phyloP scores from a whole-genome alignment of 1,139 yeast species.

The Lodderomyces margitis region DNA sequence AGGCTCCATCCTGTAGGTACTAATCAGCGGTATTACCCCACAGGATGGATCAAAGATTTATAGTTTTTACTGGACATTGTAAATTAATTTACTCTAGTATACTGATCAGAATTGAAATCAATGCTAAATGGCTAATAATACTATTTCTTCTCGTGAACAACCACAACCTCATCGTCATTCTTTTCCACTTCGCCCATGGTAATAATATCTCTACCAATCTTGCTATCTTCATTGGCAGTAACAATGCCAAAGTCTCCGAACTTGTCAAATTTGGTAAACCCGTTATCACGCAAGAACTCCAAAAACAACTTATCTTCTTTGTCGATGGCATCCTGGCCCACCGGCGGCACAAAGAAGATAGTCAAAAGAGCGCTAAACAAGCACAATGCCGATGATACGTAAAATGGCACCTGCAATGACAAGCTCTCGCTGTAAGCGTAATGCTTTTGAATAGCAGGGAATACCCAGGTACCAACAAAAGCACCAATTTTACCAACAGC shows the following conservation, averaged over 20 bases:
- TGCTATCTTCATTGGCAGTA: neutral
- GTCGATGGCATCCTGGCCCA: conserved; percentile 79
- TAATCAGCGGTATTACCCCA: too few species aligned
- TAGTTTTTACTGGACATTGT: too few species aligned
- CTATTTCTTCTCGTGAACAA: conserved; percentile 3
- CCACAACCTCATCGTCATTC: conserved; percentile 2
- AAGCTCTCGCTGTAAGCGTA: conserved; percentile 31
- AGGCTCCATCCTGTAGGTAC: too few species aligned
- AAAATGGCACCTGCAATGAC: conserved; percentile 76
- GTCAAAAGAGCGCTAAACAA: conserved; percentile 68
- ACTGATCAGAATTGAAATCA: too few species aligned
- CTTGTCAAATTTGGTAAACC: conserved; percentile 51
- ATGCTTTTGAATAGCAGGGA: conserved; percentile 65
- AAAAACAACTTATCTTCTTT: conserved; percentile 73
- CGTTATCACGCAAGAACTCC: conserved; percentile 57
- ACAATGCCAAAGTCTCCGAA: conserved; percentile 32
- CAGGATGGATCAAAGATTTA: too few species aligned
- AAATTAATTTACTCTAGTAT: too few species aligned
- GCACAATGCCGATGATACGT: conserved; percentile 76
- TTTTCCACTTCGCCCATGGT: conserved; percentile 6
- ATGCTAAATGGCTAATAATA: too few species aligned
- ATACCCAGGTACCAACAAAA: conserved; percentile 83
- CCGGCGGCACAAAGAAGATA: conserved; percentile 70
- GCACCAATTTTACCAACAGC: conserved; percentile 92
- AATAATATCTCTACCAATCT: conserved; percentile 2